phyloP scores from a whole-genome alignment of 345 rosid species.

The Turnera subulata region DNA sequence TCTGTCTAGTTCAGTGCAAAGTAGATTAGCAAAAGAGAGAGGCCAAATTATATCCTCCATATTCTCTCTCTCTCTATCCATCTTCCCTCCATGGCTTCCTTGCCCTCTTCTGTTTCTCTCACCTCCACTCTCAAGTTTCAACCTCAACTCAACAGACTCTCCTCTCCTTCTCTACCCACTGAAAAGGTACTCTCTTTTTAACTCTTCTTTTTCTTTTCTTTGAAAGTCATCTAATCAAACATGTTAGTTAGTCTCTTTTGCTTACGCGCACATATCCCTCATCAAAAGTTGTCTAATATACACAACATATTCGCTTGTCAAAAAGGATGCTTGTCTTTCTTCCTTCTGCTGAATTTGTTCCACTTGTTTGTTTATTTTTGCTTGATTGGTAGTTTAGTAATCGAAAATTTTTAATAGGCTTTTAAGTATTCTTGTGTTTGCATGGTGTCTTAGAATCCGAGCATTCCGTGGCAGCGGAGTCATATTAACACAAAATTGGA shows the following conservation, averaged over 20 bases:
- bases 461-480: constrained; percentile 24
- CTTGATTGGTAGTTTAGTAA: background rate
- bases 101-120: constrained; percentile 34
- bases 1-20: no score
- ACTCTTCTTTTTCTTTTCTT: background rate
- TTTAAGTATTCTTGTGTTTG: constrained; percentile 1
- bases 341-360: no score
- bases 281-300: background rate
- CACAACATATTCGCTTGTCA: no score
- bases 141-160: constrained; percentile 23
- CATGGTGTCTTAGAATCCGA: constrained; percentile 21
- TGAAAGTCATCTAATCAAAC: background rate
- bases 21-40: no score
- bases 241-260: background rate
- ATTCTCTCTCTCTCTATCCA: background rate
- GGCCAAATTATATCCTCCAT: no score
- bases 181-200: constrained; percentile 27
- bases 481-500: constrained; percentile 20
- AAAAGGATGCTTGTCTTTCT: no score
- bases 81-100: constrained; percentile 37
- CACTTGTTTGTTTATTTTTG: no score
- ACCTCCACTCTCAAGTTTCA: constrained; percentile 27
- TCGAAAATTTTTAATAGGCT: background rate
- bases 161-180: constrained; percentile 17
- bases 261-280: no score